These are phyloP conservation scores for Scedosporium minutisporum DNA, from an alignment of 2,329 filamentous ascomycete species.

Conservation along the genomic window DNA sequence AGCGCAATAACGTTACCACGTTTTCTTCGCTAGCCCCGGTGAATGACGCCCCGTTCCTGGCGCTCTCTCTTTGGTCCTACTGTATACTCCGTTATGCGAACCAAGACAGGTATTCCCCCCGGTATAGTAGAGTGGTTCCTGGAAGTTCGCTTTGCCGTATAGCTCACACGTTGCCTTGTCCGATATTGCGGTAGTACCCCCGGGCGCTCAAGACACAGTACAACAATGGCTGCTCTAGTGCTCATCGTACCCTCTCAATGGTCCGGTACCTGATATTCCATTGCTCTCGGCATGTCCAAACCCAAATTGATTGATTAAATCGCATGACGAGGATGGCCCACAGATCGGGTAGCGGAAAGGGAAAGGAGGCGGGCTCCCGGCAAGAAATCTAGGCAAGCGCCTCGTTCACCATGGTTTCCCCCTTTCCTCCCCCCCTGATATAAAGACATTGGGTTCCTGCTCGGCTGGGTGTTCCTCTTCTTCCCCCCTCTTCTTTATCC, in stretches of 20 bases:
- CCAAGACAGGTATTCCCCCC: not conserved
- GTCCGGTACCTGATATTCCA: not conserved
- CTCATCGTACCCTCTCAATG: not conserved
- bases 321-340: not conserved
- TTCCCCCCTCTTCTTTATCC: not conserved
- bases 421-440: not conserved
- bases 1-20: too few relatives aligned
- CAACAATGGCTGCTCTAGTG: not conserved
- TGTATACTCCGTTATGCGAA: not conserved
- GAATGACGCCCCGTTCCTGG: too few relatives aligned
- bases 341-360: not conserved
- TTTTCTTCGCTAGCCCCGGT: too few relatives aligned
- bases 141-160: not conserved
- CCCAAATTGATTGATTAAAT: conserved; percentile 2
- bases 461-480: not conserved
- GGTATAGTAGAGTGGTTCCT: not conserved
- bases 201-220: not conserved
- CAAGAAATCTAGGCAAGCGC: not conserved
- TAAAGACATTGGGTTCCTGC: not conserved
- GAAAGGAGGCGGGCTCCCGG: not conserved
- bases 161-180: not conserved
- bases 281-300: not conserved
- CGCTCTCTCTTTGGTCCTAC: not conserved
- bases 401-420: not conserved
- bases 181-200: not conserved